A percentile compares a stretch with the other conserved stretches of the same genome.
Evolutionary conservation across 192 early-diverging fungal genomes (phyloP).

Genomic region (Coemansia interrupta): DNA sequence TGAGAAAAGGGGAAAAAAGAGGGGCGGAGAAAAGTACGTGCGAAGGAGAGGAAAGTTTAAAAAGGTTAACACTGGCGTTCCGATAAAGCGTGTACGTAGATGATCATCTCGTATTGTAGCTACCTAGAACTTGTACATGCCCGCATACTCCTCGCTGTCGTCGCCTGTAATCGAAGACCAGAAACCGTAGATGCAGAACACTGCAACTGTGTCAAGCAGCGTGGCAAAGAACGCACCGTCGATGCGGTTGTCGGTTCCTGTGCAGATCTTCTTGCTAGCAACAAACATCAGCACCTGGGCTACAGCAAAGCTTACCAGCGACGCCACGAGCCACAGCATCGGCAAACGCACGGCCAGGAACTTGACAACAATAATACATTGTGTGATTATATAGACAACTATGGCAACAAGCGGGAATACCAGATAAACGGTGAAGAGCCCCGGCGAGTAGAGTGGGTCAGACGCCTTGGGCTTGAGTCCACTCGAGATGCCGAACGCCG

Average conservation of each 20-base stretch:
- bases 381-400: slow-evolving; percentile 31
- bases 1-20: not conserved
- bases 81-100: no score
- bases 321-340: slow-evolving; percentile 37
- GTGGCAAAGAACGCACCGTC: slow-evolving; percentile 57
- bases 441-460: slow-evolving; percentile 41
- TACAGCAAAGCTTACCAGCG: slow-evolving; percentile 45
- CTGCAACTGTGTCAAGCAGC: slow-evolving; percentile 47
- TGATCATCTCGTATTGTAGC: no score
- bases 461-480: slow-evolving; percentile 43
- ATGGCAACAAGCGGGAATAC: slow-evolving; percentile 49
- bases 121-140: slow-evolving; percentile 45
- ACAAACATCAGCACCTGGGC: slow-evolving; percentile 50
- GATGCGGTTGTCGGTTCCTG: slow-evolving; percentile 39
- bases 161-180: slow-evolving; percentile 58
- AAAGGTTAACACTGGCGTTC: no score
- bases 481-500: slow-evolving; percentile 47
- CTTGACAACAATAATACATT: slow-evolving; percentile 43
- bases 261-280: slow-evolving; percentile 54
- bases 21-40: not conserved
- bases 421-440: slow-evolving; percentile 49
- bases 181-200: slow-evolving; percentile 53
- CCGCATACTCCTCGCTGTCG: slow-evolving; percentile 43
- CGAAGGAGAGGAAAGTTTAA: not conserved
- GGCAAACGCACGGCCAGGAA: slow-evolving; percentile 49